Base-by-base conservation (phyloP, 257 asterid genomes). In the Cynanchum wilfordii region DNA sequence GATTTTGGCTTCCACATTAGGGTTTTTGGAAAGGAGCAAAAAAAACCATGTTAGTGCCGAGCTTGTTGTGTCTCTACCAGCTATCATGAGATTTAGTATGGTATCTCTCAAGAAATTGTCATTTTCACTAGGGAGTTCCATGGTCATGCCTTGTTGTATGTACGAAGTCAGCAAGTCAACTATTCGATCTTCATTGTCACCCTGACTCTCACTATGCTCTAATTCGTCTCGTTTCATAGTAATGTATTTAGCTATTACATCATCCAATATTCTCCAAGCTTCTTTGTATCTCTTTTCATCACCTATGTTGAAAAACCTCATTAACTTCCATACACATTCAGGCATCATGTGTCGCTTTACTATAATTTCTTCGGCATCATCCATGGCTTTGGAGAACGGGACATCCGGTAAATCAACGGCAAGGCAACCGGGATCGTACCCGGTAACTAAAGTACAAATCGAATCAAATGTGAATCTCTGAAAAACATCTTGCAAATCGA, bases 31-130 rank as follows among this genome's bases (percentile, higher is more conserved):
- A 10, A 87, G 88, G 22, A 89, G 87, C 89, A 88, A 89, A 15
- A 76, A 55, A 42, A 89, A 87, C 96, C 96, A 89, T 6, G 96
- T 87, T 0, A 89, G 81, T 38, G 90, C 89, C 0, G 96, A 87
- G 54, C 96, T 89, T 0, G 87, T 87, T 0, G 96, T 87, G 84
- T 89, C 92, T 8, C 92, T 76, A n/a, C 92, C 92, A 0, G 96
- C 96, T 17, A 89, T 83, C 92, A 89, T 87, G 0, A 87, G 73
- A 56, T 87, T 89, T 73, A 89, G 68, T 40, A 87, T 73, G 3
- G 88, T 84, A 40, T 89, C 96, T 72, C 96, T 83, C 77, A 89
- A 68, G 80, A 81, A 87, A 77, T 65, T 72, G n/a, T 84, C 82
- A 27, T 84, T 81, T n/a, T 63, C 58, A n/a, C 64, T 67, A 19